phyloP scores from a whole-genome alignment of 2,329 filamentous ascomycete genomes.

The Pseudogymnoascus destructans region DNA sequence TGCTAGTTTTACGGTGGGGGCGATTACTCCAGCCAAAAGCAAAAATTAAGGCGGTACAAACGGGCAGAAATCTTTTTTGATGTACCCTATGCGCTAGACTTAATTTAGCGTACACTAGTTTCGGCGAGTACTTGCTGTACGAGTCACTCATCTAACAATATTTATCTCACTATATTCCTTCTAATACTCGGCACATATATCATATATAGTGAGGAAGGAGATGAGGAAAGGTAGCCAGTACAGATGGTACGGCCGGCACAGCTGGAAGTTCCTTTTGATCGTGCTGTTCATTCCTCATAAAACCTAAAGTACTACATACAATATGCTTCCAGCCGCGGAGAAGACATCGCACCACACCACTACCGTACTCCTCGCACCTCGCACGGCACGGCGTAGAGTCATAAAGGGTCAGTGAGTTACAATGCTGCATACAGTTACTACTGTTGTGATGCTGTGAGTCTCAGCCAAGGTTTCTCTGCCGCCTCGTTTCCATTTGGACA shows the following conservation, averaged over 20 bases:
- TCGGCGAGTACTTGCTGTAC: neutral
- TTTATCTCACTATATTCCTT: neutral
- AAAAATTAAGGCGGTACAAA: neutral
- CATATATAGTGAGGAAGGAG: neutral
- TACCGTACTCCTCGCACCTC: neutral
- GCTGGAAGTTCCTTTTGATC: neutral
- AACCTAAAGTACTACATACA: neutral
- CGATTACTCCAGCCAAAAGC: neutral
- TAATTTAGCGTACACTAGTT: neutral
- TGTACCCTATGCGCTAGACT: neutral
- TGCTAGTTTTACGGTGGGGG: neutral
- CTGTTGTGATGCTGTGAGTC: neutral
- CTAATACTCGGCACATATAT: neutral
- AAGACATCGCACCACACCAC: neutral
- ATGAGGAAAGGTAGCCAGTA: neutral
- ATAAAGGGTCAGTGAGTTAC: neutral
- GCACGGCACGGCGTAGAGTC: neutral
- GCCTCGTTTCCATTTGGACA: conserved; percentile 2
- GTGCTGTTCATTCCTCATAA: neutral
- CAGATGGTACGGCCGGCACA: neutral
- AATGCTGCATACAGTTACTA: neutral
- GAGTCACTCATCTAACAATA: neutral
- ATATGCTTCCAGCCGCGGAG: neutral
- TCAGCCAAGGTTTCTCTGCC: conserved; percentile 1
- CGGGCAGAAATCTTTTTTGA: conserved; percentile 3